These are phyloP conservation scores for Paramecium caudatum DNA, from an alignment of 73 alveolate genomes.

Conservation along the genomic window DNA sequence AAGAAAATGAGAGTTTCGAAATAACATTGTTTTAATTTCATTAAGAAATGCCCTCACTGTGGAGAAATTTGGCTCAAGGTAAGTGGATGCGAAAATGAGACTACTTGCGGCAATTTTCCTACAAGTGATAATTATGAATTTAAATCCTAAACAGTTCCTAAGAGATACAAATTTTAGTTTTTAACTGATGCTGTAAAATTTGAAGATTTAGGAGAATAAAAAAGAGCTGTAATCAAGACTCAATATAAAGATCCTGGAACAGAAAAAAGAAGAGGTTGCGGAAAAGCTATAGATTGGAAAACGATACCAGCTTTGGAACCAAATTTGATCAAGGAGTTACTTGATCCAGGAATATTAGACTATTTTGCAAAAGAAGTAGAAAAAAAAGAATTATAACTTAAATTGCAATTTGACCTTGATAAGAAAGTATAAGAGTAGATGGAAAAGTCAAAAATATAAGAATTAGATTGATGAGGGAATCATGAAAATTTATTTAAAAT, in stretches of 20 bases:
- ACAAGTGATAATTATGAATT: not conserved
- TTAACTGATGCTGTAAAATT: not conserved
- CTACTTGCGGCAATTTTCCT: slow-evolving; percentile 42
- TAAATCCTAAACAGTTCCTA: not conserved
- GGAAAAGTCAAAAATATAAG: too few species aligned
- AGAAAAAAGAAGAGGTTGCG: not conserved
- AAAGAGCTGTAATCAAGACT: not conserved
- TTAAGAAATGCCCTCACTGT: slow-evolving; percentile 42
- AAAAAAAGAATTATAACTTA: not conserved
- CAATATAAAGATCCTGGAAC: not conserved
- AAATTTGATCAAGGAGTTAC: not conserved
- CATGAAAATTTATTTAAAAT: too few species aligned
- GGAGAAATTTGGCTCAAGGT: slow-evolving; percentile 62
- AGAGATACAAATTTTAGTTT: not conserved
- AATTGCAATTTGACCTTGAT: too few species aligned
- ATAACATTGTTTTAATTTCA: not conserved
- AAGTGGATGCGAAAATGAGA: slow-evolving; percentile 33
- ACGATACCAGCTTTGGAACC: not conserved
- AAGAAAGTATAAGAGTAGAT: too few species aligned
- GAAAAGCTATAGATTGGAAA: not conserved
- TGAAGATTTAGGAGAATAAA: not conserved
- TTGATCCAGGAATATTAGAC: slow-evolving; percentile 14
- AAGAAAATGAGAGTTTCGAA: not conserved
- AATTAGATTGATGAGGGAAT: too few species aligned
- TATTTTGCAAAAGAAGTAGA: not conserved